These are phyloP conservation scores for Salvia sclarea DNA, from an alignment of 305 asterid genomes.

Conservation along the genomic window DNA sequence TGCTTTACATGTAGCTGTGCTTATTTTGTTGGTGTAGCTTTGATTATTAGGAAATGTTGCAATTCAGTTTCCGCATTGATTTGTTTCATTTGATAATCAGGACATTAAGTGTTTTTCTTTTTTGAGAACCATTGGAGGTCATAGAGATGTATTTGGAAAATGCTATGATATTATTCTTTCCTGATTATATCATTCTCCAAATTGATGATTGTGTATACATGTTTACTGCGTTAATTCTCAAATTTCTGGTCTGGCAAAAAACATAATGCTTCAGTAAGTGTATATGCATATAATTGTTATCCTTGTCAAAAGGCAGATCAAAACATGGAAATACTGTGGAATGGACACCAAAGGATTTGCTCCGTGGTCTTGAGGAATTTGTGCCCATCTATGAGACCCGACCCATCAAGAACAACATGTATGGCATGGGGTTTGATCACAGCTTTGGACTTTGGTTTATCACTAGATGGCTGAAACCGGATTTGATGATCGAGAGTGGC, in stretches of 20 bases:
- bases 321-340: slow-evolving; percentile 83
- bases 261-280: slow-evolving; percentile 24
- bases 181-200: not conserved
- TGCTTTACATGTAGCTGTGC: not conserved
- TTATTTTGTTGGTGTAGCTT: slow-evolving; percentile 2
- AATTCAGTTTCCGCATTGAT: not conserved
- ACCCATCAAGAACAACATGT: slow-evolving; percentile 86
- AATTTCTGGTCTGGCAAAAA: slow-evolving; percentile 21
- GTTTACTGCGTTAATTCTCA: not conserved
- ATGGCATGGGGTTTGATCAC: slow-evolving; percentile 96
- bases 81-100: slow-evolving; percentile 8
- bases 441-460: slow-evolving; percentile 97
- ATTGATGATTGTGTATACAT: not conserved
- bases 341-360: slow-evolving; percentile 85
- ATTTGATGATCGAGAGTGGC: slow-evolving; percentile 91
- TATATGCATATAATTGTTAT: slow-evolving; percentile 49
- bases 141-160: not conserved
- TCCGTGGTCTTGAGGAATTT: slow-evolving; percentile 85
- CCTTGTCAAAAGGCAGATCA: slow-evolving; percentile 98
- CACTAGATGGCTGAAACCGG: slow-evolving; percentile 80
- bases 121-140: not conserved
- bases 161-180: not conserved
- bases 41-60: not conserved
- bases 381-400: slow-evolving; percentile 83
- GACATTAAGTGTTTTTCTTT: not conserved